Base-by-base conservation (phyloP, 345 rosid species). In the Jatropha curcas region DNA sequence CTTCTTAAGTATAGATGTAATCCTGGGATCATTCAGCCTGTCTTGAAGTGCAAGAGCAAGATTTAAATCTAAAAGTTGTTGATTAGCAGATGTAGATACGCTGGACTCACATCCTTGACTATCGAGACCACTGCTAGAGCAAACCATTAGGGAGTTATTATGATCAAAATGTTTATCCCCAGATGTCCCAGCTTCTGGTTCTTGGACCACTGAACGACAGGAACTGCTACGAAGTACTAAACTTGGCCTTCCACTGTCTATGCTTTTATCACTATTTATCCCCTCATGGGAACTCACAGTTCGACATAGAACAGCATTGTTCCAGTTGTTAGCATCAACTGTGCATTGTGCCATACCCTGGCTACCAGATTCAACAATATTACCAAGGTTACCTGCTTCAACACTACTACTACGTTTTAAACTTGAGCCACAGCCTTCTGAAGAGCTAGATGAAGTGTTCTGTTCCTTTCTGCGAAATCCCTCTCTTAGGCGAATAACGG, bases 371-470 rank as follows among this genome's bases (percentile, higher is more conserved):
- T 89, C 99, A 46, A 82, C 81, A 51, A 87, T 68, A 77, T 86
- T 86, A 76, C 83, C 83, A 71, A 85, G 84, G 59, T 87, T 97
- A 68, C 94, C 90, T 51, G 84, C 92, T 82, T 91, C 99, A 20
- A 85, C 91, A 57, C 94, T 93, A 73, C 98, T 88, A 76, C 98
- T 92, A 68, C 91, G 88, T 84, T 96, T 96, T 68, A 91, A 79
- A 74, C 98, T 96, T 76, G 97, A 96, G 61, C 99, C 98, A 86
- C 97, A 91, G 69, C 97, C 99, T 73, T 96, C 99, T 73, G 98
- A 96, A 74, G 99, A 96, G 78, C 98, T 85, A 60, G 99, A 93
- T 55, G 99, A 90, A 85, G 95, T 83, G 75, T 86, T 88, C 60
- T 88, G 96, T 62, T 92, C 99, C 77, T 91, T 96, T 79, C 88